Conservation (phyloP, 441 rosid genomes). For the Arabidopsis lyrata region DNA sequence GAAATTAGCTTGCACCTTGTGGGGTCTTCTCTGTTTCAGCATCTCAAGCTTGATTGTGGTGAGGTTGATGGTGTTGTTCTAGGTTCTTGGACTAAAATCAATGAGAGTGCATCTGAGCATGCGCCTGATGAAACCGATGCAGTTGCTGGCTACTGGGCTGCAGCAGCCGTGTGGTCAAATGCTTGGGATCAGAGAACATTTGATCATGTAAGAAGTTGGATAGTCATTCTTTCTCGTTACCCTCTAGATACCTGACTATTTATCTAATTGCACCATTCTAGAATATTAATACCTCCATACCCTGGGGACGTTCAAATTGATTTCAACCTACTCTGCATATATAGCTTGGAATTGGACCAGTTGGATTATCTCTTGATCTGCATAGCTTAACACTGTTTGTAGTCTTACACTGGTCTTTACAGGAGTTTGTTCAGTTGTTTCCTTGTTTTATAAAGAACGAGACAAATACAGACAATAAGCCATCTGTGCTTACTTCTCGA, state of each 20-base stretch:
- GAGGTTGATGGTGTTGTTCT: slow-evolving; percentile 97
- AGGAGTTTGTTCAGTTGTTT: slow-evolving; percentile 7
- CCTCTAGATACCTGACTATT: slow-evolving; percentile 32
- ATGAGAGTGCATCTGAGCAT: slow-evolving; percentile 60
- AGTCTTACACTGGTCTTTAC: slow-evolving; percentile 2
- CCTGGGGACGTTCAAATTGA: slow-evolving; percentile 25
- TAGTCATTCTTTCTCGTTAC: slow-evolving; percentile 19
- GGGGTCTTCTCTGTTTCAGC: slow-evolving; percentile 53
- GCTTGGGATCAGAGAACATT: slow-evolving; percentile 96
- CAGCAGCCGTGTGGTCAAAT: slow-evolving; percentile 95
- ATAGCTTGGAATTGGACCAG: slow-evolving; percentile 21
- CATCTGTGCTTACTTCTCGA: slow-evolving; percentile 30
- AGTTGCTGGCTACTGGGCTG: slow-evolving; percentile 92
- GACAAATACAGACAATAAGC: slow-evolving; percentile 19
- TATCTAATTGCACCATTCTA: slow-evolving; percentile 33
- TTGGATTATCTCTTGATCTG: slow-evolving; percentile 16
- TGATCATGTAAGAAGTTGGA: slow-evolving; percentile 77
- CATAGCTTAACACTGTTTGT: slow-evolving; percentile 18
- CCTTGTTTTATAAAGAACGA: slow-evolving; percentile 12
- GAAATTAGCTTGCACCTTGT: slow-evolving; percentile 60
- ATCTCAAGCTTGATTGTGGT: slow-evolving; percentile 76
- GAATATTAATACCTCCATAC: slow-evolving; percentile 29
- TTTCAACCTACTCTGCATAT: slow-evolving; percentile 29
- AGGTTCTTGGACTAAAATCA: slow-evolving; percentile 86
- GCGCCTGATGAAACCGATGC: slow-evolving; percentile 66